Percentiles rank a stretch among this genome's conserved stretches.
These are phyloP conservation scores for Salvia splendens DNA, from an alignment of 257 asterid species.

Conservation along the genomic window DNA sequence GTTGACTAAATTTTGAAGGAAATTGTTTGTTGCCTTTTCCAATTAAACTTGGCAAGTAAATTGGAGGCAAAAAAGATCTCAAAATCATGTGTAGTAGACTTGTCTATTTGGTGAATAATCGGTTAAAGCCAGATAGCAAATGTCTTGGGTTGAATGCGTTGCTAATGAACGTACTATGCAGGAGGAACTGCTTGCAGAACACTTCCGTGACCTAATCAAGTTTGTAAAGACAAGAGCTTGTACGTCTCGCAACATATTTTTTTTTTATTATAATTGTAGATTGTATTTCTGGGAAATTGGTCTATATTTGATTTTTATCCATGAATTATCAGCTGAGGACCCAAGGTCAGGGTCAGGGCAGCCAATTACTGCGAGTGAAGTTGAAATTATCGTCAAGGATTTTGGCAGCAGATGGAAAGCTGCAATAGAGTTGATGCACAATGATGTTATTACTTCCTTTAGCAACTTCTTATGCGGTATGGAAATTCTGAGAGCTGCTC, in stretches of 20 bases:
- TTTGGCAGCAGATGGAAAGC: conserved; percentile 92
- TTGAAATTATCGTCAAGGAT: conserved; percentile 91
- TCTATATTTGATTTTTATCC: conserved; percentile 26
- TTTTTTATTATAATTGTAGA: not conserved
- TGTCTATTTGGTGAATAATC: conserved; percentile 16
- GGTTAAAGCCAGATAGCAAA: not conserved
- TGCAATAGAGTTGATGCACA: conserved; percentile 97
- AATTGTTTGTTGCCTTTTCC: conserved; percentile 3
- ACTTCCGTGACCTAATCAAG: conserved; percentile 81
- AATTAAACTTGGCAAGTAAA: conserved; percentile 9
- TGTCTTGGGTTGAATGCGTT: conserved; percentile 1
- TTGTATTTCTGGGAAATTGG: not conserved
- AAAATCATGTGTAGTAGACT: conserved; percentile 16
- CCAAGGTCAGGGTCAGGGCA: conserved; percentile 61
- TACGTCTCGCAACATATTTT: conserved; percentile 40
- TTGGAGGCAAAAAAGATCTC: conserved; percentile 3
- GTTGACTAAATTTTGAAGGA: not conserved
- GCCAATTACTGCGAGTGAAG: conserved; percentile 65
- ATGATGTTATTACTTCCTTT: conserved; percentile 83
- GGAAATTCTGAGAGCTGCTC: conserved; percentile 95
- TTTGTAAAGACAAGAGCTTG: conserved; percentile 92
- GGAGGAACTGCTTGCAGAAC: conserved; percentile 92
- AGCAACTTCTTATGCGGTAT: conserved; percentile 94
- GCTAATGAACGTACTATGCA: conserved; percentile 41
- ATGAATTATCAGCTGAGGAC: conserved; percentile 68